A percentile compares a stretch with the other conserved stretches of the same genome.
These are phyloP conservation scores for Didymella keratinophila DNA, from an alignment of 2,329 filamentous ascomycete species.

Conservation along the genomic window DNA sequence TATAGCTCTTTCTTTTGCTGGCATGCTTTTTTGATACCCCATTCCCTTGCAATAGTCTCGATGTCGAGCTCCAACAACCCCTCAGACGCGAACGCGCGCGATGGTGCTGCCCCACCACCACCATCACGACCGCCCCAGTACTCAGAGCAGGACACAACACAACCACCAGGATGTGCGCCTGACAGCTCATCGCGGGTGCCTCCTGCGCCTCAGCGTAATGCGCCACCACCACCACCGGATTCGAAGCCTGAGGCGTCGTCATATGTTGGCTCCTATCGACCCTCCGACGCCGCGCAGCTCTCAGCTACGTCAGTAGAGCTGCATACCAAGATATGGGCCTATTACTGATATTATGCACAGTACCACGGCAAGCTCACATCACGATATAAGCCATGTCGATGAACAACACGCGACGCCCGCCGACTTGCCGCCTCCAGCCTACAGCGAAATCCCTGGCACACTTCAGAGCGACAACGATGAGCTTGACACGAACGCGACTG, in stretches of 20 bases:
- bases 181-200: constrained; percentile 14
- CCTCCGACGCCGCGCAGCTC: constrained; percentile 28
- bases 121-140: constrained; percentile 25
- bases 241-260: constrained; percentile 39
- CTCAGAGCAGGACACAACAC: constrained; percentile 19
- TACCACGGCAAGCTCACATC: constrained; percentile 20
- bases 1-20: not conserved
- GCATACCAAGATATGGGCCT: not conserved
- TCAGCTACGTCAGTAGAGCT: constrained; percentile 22
- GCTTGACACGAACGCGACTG: constrained; percentile 56
- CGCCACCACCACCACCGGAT: constrained; percentile 8
- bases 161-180: constrained; percentile 23
- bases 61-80: constrained; percentile 36
- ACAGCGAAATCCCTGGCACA: constrained; percentile 53
- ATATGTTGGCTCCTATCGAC: constrained; percentile 41
- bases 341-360: constrained; percentile 27
- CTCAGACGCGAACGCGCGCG: constrained; percentile 26
- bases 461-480: constrained; percentile 49
- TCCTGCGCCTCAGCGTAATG: constrained; percentile 7
- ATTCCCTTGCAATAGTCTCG: constrained; percentile 3
- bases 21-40: constrained; percentile 17
- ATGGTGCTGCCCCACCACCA: constrained; percentile 30
- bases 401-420: constrained; percentile 23
- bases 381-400: constrained; percentile 29
- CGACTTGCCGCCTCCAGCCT: constrained; percentile 49